Base-by-base conservation (phyloP, 2,329 filamentous ascomycete genomes). In the Ceratocystis albifundus region DNA sequence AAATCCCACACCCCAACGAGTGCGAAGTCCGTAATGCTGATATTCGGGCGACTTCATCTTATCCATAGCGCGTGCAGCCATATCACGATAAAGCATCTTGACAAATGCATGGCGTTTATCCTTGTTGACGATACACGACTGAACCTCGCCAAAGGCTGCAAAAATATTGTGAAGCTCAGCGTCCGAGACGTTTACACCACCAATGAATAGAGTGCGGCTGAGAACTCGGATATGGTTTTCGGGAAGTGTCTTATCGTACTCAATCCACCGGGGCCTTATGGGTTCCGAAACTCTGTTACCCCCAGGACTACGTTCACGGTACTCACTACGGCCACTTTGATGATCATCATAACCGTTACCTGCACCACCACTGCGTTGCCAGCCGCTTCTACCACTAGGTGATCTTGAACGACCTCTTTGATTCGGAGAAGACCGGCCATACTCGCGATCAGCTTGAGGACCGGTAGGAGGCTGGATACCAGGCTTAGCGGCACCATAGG, bases 71-170 rank as follows among this genome's bases (percentile, higher is more conserved):
- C 75, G 79, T 68, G 96, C 82, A 15, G 94, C 93, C 75, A 96
- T 90, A 69, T 85, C 82, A 46, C 95, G 90, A 69, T 85, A 94
- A 70, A 94, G 84, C 94, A 99, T 99, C 78, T 99, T 99, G 72
- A 99, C 93, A 74, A 99, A 99, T 4, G 94, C 94, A 76, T 99
- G 94, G 20, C 94, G 89, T 78, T 97, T 99, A 73, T 99, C 94
- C 72, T 90, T 88, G 78, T 99, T 97, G 70, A 96, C 92, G 70
- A 99, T 99, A 76, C 93, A 97, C 1, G 93, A 96, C 76, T 99
- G 94, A 3, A 99, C 94, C 65, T 86, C 80, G 68, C 94, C 94
- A 73, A 87, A 96, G 59, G 85, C 85, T 72, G 80, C 81, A 75
- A 99, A 99, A 57, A 96, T 85, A 63, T 78, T 79, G 65, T 91